Conservation (phyloP, 1,284 basidiomycete species). For the Athelia sp. region DNA sequence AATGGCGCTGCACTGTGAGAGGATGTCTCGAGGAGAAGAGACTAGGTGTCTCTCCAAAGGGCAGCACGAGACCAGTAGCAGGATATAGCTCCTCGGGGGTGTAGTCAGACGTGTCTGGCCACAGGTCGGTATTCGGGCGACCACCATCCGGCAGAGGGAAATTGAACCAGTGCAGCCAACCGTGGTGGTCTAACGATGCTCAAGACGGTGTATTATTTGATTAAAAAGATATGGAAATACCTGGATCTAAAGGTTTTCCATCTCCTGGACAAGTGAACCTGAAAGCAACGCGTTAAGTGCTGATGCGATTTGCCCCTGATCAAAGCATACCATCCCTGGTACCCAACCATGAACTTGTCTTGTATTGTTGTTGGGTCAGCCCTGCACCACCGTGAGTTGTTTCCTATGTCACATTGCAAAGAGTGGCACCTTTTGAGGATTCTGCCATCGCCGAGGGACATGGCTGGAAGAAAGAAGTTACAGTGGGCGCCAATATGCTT, state of each 20-base stretch:
- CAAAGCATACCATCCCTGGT: conserved; percentile 70
- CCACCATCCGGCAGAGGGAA: conserved; percentile 61
- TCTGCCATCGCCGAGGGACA: conserved; percentile 13
- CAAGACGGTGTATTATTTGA: background rate
- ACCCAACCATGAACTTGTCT: conserved; percentile 76
- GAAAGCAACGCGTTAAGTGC: conserved; percentile 1
- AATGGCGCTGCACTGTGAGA: conserved; percentile 68
- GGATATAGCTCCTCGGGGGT: conserved; percentile 63
- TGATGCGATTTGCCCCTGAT: background rate
- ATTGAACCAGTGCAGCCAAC: conserved; percentile 81
- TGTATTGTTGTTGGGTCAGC: conserved; percentile 52
- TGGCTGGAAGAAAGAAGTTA: no score
- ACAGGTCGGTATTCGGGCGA: conserved; percentile 63
- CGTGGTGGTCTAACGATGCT: conserved; percentile 52
- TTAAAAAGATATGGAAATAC: conserved; percentile 24
- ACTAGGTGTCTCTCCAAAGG: conserved; percentile 50
- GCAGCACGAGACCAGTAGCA: conserved; percentile 56
- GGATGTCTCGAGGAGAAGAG: conserved; percentile 74
- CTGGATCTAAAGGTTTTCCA: conserved; percentile 57
- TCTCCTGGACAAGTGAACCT: conserved; percentile 73
- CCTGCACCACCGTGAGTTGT: conserved; percentile 18
- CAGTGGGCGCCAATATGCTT: no score
- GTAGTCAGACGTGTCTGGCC: conserved; percentile 71
- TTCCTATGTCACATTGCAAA: background rate
- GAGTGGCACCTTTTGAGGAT: conserved; percentile 29